These are phyloP conservation scores for Ganoderma multipileum DNA, from an alignment of 1,284 basidiomycete species.

Conservation along the genomic window DNA sequence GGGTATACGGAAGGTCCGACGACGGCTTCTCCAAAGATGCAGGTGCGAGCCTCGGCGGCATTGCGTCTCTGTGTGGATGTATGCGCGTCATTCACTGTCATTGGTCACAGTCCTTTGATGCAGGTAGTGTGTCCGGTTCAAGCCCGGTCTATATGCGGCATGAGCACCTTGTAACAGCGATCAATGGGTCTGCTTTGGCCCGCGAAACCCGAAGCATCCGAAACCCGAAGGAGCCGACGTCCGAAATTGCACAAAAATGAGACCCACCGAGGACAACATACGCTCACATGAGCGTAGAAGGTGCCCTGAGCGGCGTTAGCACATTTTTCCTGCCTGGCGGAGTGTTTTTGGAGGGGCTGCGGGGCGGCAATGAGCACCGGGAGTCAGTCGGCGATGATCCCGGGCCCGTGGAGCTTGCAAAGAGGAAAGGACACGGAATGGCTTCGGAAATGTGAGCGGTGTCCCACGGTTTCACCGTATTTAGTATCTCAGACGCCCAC, in stretches of 20 bases:
- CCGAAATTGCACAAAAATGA: background rate
- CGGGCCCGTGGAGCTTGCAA: constrained; percentile 13
- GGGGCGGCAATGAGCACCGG: constrained; percentile 19
- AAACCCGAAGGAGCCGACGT: background rate
- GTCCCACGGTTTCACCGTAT: background rate
- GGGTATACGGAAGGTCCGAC: background rate
- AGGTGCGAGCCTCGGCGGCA: background rate
- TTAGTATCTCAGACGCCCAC: constrained; percentile 1
- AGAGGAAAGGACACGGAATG: background rate
- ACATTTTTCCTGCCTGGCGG: too few relatives aligned
- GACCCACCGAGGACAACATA: background rate
- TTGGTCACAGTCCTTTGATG: background rate
- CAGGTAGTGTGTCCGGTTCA: background rate
- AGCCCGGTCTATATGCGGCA: background rate
- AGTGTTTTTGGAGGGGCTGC: too few relatives aligned
- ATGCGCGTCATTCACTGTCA: background rate
- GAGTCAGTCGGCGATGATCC: constrained; percentile 24
- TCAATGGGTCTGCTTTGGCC: background rate
- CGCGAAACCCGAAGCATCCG: background rate
- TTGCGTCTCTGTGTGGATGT: background rate
- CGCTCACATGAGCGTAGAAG: background rate
- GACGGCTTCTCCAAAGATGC: background rate
- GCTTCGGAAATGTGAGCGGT: background rate
- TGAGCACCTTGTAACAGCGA: background rate
- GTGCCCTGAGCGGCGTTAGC: background rate